Evolutionary conservation across 1,284 basidiomycete species (phyloP).

Genomic region (Boletus holoroseus): DNA sequence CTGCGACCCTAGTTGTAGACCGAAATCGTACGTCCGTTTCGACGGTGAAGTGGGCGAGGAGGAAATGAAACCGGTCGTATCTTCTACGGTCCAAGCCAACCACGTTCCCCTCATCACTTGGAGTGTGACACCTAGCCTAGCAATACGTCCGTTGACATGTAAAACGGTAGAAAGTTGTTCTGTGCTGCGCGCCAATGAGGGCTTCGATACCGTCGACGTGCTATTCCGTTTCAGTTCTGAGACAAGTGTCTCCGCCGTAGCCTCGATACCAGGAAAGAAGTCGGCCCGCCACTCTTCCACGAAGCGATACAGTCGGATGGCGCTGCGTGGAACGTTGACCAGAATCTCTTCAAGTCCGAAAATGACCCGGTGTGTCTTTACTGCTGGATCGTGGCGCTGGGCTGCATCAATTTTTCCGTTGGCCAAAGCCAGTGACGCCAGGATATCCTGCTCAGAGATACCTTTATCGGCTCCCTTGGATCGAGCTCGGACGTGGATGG

Average conservation of each 20-base stretch:
- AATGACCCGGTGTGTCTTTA: slow-evolving; percentile 40
- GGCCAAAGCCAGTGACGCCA: slow-evolving; percentile 53
- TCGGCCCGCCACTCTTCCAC: slow-evolving; percentile 74
- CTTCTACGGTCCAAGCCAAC: slow-evolving; percentile 64
- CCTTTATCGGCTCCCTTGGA: slow-evolving; percentile 39
- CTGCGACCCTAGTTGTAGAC: slow-evolving; percentile 60
- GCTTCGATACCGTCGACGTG: slow-evolving; percentile 23
- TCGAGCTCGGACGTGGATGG: slow-evolving; percentile 53
- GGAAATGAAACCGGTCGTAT: slow-evolving; percentile 45
- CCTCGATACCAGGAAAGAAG: slow-evolving; percentile 66
- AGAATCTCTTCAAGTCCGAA: slow-evolving; percentile 43
- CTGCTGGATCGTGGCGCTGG: slow-evolving; percentile 40
- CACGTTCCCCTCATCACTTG: slow-evolving; percentile 83
- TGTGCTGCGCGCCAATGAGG: slow-evolving; percentile 23
- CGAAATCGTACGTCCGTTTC: slow-evolving; percentile 46
- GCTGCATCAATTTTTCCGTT: slow-evolving; percentile 44
- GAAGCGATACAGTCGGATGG: slow-evolving; percentile 69
- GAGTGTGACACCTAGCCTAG: slow-evolving; percentile 50
- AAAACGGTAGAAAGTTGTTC: slow-evolving; percentile 31
- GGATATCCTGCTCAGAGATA: slow-evolving; percentile 44
- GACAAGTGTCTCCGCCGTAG: slow-evolving; percentile 57
- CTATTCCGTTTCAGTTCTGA: slow-evolving; percentile 50
- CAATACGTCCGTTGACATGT: slow-evolving; percentile 49
- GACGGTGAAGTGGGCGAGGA: slow-evolving; percentile 36
- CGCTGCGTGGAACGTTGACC: slow-evolving; percentile 70